These are phyloP conservation scores for Scenedesmus sp. DNA, from an alignment of 163 green algal species.

Conservation along the genomic window DNA sequence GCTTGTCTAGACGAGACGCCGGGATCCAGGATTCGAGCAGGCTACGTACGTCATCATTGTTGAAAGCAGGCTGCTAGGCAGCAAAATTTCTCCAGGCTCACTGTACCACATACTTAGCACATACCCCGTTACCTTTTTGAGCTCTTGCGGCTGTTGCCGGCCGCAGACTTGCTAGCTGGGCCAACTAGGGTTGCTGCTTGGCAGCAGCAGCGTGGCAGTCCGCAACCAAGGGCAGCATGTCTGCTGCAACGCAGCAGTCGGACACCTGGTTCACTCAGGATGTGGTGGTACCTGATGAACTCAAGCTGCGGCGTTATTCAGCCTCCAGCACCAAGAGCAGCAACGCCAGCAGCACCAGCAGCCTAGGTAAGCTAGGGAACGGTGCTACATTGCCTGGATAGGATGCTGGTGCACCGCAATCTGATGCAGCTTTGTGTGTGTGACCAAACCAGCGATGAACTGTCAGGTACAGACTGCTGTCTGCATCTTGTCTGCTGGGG, in stretches of 20 bases:
- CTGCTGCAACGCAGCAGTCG: not conserved
- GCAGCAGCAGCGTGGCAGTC: not conserved
- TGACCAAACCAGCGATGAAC: not conserved
- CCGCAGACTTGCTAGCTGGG: not conserved
- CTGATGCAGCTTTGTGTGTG: no score
- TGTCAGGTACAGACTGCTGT: no score
- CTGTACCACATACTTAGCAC: not conserved
- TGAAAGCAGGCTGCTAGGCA: not conserved
- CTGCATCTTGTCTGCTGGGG: no score
- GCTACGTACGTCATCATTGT: not conserved
- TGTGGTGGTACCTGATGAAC: slow-evolving; percentile 11
- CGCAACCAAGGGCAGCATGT: not conserved
- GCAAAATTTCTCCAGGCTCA: not conserved
- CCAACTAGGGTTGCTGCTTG: not conserved
- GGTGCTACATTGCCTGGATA: not conserved
- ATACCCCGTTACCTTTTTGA: not conserved
- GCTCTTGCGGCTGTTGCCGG: not conserved
- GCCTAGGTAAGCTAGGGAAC: not conserved
- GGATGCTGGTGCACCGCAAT: no score
- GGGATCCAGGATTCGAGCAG: not conserved
- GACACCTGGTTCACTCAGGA: slow-evolving; percentile 48
- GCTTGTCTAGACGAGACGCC: not conserved
- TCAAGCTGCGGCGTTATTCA: not conserved
- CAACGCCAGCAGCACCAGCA: slow-evolving; percentile 32
- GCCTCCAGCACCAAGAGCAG: slow-evolving; percentile 1